Evolutionary conservation across 257 asterid species (phyloP).

Genomic region (Plectranthus barbatus): DNA sequence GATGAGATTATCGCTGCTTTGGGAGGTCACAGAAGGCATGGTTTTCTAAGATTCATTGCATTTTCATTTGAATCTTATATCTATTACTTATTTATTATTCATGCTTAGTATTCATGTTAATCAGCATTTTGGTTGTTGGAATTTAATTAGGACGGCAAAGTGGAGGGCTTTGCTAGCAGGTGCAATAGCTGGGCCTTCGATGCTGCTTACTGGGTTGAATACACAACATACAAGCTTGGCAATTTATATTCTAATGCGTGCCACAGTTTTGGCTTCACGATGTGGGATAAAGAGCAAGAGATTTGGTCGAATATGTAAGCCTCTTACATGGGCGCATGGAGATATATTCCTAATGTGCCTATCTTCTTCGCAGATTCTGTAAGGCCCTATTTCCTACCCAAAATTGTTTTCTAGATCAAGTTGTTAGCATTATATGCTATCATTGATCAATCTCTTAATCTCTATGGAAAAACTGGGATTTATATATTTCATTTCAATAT

Average conservation of each 20-base stretch:
- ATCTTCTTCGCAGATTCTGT: slow-evolving; percentile 94
- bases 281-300: slow-evolving; percentile 95
- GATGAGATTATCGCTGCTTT: slow-evolving; percentile 77
- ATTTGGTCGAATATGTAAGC: slow-evolving; percentile 77
- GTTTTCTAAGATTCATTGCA: background rate
- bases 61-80: background rate
- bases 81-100: background rate
- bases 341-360: slow-evolving; percentile 97
- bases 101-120: background rate
- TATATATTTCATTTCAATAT: background rate
- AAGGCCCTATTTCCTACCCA: slow-evolving; percentile 33
- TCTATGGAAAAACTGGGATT: background rate
- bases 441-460: background rate
- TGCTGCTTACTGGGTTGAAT: slow-evolving; percentile 74
- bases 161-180: slow-evolving; percentile 97
- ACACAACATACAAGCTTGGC: slow-evolving; percentile 92
- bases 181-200: slow-evolving; percentile 91
- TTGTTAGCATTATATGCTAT: background rate
- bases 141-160: slow-evolving; percentile 75
- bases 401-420: background rate
- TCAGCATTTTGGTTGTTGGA: background rate
- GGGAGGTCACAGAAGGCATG: slow-evolving; percentile 93
- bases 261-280: slow-evolving; percentile 93
- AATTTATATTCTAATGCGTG: slow-evolving; percentile 91
- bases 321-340: slow-evolving; percentile 96